phyloP scores from a whole-genome alignment of 148 eudicot genomes.

The Rhododendron williamsianum region DNA sequence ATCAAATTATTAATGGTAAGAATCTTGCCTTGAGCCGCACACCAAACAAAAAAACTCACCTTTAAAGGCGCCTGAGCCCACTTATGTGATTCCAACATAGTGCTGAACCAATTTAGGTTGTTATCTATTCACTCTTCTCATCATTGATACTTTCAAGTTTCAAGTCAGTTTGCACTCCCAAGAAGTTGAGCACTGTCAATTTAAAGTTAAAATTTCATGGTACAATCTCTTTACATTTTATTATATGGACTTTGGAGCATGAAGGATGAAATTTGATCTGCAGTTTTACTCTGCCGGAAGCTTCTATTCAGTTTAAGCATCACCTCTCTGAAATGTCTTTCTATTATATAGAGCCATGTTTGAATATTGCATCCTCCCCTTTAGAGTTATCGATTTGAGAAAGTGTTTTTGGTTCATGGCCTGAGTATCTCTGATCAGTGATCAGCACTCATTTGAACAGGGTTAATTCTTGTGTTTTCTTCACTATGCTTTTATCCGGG shows the following conservation, averaged over 20 bases:
- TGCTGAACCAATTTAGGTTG: neutral
- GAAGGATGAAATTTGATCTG: neutral
- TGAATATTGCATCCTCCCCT: conserved; percentile 1
- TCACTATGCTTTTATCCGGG: neutral
- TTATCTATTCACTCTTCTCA: neutral
- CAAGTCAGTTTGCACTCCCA: neutral
- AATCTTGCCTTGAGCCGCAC: too few relatives aligned
- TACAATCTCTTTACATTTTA: neutral
- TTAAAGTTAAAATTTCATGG: neutral
- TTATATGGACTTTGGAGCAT: neutral
- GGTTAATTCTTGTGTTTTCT: neutral
- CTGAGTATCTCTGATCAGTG: neutral
- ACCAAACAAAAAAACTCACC: too few relatives aligned
- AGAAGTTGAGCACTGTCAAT: neutral
- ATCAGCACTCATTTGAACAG: neutral
- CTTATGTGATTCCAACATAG: neutral
- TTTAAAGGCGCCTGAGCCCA: neutral
- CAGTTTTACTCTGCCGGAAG: neutral
- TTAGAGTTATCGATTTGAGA: neutral
- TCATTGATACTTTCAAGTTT: neutral
- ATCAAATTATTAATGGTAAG: too few relatives aligned
- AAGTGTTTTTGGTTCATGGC: neutral
- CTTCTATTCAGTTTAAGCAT: neutral
- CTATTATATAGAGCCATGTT: neutral
- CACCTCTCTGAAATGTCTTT: neutral